These are phyloP conservation scores for Trichoderma gracile DNA, from an alignment of 2,329 filamentous ascomycete species.

Conservation along the genomic window DNA sequence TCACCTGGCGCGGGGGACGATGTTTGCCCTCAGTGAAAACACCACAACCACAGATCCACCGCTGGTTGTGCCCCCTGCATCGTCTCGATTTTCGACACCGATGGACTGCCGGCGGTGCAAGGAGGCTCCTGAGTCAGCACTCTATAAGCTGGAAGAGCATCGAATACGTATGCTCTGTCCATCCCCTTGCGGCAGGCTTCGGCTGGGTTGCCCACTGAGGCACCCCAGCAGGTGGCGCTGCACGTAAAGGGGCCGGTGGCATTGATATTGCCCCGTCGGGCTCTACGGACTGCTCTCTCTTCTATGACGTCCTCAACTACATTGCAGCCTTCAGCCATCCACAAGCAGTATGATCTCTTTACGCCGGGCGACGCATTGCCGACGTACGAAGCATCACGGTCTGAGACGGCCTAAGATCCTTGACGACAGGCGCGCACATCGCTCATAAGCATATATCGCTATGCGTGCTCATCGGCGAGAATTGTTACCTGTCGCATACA, in stretches of 20 bases:
- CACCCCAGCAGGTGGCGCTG: not conserved
- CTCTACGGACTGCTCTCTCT: not conserved
- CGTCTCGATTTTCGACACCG: not conserved
- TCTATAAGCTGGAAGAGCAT: not conserved
- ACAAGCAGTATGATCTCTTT: not conserved
- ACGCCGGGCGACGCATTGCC: not conserved
- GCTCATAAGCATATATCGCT: not conserved
- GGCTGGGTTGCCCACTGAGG: not conserved
- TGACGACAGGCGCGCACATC: not conserved
- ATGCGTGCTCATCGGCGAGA: not conserved
- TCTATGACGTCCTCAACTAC: not conserved
- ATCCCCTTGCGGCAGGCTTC: not conserved
- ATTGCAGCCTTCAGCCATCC: not conserved
- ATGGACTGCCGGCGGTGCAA: not conserved
- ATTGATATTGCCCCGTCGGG: not conserved
- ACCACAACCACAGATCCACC: not conserved
- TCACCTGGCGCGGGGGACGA: not conserved
- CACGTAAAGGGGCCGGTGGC: constrained; percentile 7
- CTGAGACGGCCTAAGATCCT: not conserved
- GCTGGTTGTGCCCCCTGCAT: not conserved
- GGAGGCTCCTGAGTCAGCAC: not conserved
- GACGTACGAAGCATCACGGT: not conserved
- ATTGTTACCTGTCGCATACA: not conserved
- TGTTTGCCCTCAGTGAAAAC: not conserved
- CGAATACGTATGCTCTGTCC: not conserved